Percentiles rank a stretch among this genome's conserved stretches.
phyloP scores from a whole-genome alignment of 2,329 filamentous ascomycete species.

The Calonectria leucothoes region DNA sequence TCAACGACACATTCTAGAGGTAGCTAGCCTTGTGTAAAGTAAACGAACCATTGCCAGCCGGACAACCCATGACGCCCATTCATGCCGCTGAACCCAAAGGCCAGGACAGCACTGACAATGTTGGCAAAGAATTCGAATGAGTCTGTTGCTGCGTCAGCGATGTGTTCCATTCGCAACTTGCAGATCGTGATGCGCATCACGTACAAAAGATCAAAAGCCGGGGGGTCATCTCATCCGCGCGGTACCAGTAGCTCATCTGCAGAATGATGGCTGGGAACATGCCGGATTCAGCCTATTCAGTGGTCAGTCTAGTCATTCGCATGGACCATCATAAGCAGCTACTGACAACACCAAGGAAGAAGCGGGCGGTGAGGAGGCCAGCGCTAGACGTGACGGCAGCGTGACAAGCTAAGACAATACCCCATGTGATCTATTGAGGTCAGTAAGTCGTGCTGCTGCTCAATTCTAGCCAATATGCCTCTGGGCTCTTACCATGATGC shows the following conservation, averaged over 20 bases:
- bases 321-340: neutral
- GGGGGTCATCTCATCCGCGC: neutral
- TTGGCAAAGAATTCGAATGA: neutral
- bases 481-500: neutral
- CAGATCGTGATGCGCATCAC: neutral
- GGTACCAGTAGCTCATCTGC: neutral
- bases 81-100: neutral
- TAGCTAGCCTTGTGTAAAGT: neutral
- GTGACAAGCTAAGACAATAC: neutral
- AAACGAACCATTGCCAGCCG: neutral
- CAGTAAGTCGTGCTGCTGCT: neutral
- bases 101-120: neutral
- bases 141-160: neutral
- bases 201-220: neutral
- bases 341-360: conserved; percentile 1
- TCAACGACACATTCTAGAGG: neutral
- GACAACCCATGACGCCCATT: neutral
- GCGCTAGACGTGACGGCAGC: neutral
- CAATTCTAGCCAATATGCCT: neutral
- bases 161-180: neutral
- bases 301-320: neutral
- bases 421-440: neutral
- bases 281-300: neutral
- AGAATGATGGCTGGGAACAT: neutral
- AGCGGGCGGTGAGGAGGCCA: neutral